Base-by-base conservation (phyloP, 169 alveolate genomes). In the Plasmodium knowlesi region DNA sequence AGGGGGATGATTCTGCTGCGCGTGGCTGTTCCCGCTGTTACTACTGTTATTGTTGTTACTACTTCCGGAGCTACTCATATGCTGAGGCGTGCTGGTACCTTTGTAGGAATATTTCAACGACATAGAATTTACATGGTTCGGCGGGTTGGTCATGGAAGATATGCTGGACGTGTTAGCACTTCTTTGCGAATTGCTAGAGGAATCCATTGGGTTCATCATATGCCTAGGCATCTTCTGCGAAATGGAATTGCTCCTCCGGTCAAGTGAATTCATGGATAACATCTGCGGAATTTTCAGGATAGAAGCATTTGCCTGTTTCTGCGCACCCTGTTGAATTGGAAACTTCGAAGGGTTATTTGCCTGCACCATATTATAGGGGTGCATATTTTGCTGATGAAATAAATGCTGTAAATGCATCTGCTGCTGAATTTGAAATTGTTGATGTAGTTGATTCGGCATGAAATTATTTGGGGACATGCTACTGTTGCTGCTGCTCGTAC, bases 391-490 rank as follows among this genome's bases (percentile, higher is more conserved):
- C 50, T 89, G 90, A 14, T 89, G 85, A 12, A 89, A 16, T 54
- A 89, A 79, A 8, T 89, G 94, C 53, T 89, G 94, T 19, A 89
- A 79, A 61, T 89, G 88, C 82, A 89, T 43, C 53, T 89, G 94
- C 22, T 89, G 94, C 34, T 89, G 94, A 1, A 79, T 79, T 61
- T 79, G 94, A 70, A 37, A 79, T 10, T 89, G 94, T 14, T 79
- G 88, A 19, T 89, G 94, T 19, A 89, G 28, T 28, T 61, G 89
- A 67, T 89, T 89, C 34, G 67, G 94, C 73, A 89, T 39, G 34
- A 89, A 50, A 39, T 67, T 67, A 67, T 89, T 89, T 5, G 85
- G 30, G 30, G 90, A 57, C 46, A 79, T 19, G 32, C 34, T 41
- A 22, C 37, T 67, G 16, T 19, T 83, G 16, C 46, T 25, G 46